A percentile compares a stretch with the other conserved stretches of the same genome.
phyloP scores from a whole-genome alignment of 768 basidiomycete genomes.

The Trametes maxima region DNA sequence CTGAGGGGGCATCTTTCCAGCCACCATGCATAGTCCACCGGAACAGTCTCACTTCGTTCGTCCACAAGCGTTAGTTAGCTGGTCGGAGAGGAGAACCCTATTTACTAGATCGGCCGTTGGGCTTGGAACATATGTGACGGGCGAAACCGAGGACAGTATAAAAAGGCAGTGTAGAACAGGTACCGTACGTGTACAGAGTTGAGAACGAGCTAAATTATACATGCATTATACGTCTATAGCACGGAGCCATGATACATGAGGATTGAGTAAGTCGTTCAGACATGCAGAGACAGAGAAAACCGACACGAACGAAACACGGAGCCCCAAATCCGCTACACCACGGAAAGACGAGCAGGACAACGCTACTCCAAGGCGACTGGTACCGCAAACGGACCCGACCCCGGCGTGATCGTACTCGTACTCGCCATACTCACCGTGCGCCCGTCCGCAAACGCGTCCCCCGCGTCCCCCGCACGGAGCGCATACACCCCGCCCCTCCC shows the following conservation, averaged over 20 bases:
- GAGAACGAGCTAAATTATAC: conserved; percentile 4
- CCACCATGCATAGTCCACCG: too few species aligned
- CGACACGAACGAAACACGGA: neutral
- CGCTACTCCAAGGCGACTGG: conserved; percentile 19
- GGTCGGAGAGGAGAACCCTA: too few species aligned
- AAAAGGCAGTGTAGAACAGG: neutral
- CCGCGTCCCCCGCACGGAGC: neutral
- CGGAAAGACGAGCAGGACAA: too few species aligned
- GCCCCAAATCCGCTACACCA: neutral
- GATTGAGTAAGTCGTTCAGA: neutral
- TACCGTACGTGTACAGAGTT: neutral
- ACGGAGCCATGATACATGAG: conserved; percentile 5
- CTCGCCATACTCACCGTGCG: conserved; percentile 15
- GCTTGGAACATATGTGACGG: neutral
- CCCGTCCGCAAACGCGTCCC: conserved; percentile 5
- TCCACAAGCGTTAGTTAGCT: too few species aligned
- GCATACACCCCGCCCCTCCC: conserved; percentile 10
- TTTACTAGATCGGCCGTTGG: too few species aligned
- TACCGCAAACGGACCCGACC: conserved; percentile 4
- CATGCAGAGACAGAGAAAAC: neutral
- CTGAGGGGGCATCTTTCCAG: neutral
- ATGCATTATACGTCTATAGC: conserved; percentile 14
- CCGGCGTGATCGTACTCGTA: conserved; percentile 7
- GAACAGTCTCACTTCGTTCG: too few species aligned
- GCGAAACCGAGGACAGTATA: neutral